Evolutionary conservation across 1,284 basidiomycete genomes (phyloP).

Genomic region (Fistulinella staudtii): DNA sequence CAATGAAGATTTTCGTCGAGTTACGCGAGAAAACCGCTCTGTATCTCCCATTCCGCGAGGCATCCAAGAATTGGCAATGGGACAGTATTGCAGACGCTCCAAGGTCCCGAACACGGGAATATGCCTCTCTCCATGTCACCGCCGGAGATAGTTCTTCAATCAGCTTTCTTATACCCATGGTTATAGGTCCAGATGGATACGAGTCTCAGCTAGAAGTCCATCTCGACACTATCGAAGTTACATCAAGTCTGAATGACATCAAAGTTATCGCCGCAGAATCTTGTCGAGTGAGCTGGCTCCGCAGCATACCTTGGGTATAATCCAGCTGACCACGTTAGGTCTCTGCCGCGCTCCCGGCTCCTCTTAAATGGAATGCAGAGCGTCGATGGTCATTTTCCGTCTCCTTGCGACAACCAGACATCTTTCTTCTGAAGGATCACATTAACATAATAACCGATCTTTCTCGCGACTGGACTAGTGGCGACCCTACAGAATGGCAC

Average conservation of each 20-base stretch:
- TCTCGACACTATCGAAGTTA: constrained; percentile 73
- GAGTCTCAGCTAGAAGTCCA: constrained; percentile 76
- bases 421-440: constrained; percentile 85
- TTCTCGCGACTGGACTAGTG: constrained; percentile 83
- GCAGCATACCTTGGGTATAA: neutral
- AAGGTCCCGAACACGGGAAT: constrained; percentile 54
- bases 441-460: constrained; percentile 90
- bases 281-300: constrained; percentile 53
- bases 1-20: constrained; percentile 75
- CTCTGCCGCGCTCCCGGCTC: constrained; percentile 61
- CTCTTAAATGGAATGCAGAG: constrained; percentile 63
- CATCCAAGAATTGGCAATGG: constrained; percentile 90
- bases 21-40: constrained; percentile 73
- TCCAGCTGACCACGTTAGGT: constrained; percentile 39
- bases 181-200: constrained; percentile 70
- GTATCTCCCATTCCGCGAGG: constrained; percentile 82
- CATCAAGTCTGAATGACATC: constrained; percentile 85
- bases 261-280: constrained; percentile 71
- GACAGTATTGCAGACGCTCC: constrained; percentile 55
- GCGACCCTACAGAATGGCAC: constrained; percentile 72
- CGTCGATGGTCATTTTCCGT: constrained; percentile 77
- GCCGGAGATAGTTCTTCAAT: constrained; percentile 81
- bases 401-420: constrained; percentile 63
- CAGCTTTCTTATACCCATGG: constrained; percentile 79
- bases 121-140: constrained; percentile 69